Evolutionary conservation across 805 yeast species (phyloP).

Genomic region (Candida krabiensis): DNA sequence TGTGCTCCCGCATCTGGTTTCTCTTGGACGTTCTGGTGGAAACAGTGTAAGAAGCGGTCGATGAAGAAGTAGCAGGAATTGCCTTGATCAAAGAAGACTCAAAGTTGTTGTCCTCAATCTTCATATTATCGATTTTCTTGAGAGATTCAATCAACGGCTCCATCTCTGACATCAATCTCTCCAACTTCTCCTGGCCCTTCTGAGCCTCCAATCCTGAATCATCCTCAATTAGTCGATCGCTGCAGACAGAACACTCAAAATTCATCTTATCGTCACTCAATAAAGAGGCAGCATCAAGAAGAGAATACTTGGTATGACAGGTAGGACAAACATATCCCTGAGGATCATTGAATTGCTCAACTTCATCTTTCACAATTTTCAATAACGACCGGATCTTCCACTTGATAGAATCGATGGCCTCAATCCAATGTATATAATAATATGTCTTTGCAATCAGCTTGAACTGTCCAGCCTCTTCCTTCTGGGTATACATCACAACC

Average conservation of each 20-base stretch:
- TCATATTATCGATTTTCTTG: constrained; percentile 77
- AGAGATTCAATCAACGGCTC: constrained; percentile 83
- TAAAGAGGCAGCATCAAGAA: constrained; percentile 83
- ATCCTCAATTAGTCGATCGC: constrained; percentile 76
- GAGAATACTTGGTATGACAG: constrained; percentile 78
- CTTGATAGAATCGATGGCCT: constrained; percentile 92
- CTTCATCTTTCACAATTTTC: constrained; percentile 72
- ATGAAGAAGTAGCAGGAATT: constrained; percentile 77
- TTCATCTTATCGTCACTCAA: constrained; percentile 77
- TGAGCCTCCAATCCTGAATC: constrained; percentile 82
- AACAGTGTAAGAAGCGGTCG: constrained; percentile 68
- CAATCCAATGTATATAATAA: constrained; percentile 78
- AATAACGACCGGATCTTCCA: constrained; percentile 94
- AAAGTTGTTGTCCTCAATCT: constrained; percentile 84
- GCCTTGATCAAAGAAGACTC: constrained; percentile 80
- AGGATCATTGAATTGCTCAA: constrained; percentile 82
- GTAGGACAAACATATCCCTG: constrained; percentile 92
- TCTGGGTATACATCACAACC: constrained; percentile 66
- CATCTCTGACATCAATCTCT: constrained; percentile 82
- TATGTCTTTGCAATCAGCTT: constrained; percentile 79
- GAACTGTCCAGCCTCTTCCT: constrained; percentile 63
- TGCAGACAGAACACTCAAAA: constrained; percentile 85
- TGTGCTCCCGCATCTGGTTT: constrained; percentile 19
- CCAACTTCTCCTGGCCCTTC: constrained; percentile 77
- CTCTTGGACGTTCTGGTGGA: constrained; percentile 39